Evolutionary conservation across 2,329 filamentous ascomycete genomes (phyloP).

Genomic region (Cadophora sp.): DNA sequence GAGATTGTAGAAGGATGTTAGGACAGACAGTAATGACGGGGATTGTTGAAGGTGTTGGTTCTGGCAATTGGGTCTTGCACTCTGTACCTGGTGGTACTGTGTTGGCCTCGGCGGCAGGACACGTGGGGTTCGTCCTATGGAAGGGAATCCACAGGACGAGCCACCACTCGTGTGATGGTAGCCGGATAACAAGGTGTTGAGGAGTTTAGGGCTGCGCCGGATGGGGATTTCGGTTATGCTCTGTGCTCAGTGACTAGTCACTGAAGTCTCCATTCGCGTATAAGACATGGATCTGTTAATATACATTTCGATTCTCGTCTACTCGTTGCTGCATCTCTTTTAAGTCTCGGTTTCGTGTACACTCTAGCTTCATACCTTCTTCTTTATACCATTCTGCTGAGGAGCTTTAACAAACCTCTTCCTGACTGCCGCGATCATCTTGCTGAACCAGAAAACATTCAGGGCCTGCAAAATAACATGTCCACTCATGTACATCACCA

Average conservation of each 20-base stretch:
- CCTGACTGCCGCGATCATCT: constrained; percentile 62
- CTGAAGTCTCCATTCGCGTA: no score
- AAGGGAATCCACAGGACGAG: no score
- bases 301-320: not conserved
- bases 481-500: constrained; percentile 67
- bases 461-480: constrained; percentile 76
- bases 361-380: not conserved
- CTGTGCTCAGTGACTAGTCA: not conserved
- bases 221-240: not conserved
- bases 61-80: not conserved
- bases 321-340: not conserved
- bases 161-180: no score
- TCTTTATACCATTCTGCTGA: constrained; percentile 15
- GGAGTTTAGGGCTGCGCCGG: not conserved
- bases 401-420: constrained; percentile 34
- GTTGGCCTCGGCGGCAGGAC: no score
- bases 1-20: not conserved
- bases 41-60: not conserved
- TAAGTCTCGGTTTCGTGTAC: not conserved
- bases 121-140: no score
- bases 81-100: not conserved
- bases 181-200: not conserved
- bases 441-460: constrained; percentile 83
- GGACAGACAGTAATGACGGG: not conserved
- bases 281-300: not conserved